These are phyloP conservation scores for Pseudotsuga menziesii DNA, from an alignment of 75 land plant species.

Conservation along the genomic window DNA sequence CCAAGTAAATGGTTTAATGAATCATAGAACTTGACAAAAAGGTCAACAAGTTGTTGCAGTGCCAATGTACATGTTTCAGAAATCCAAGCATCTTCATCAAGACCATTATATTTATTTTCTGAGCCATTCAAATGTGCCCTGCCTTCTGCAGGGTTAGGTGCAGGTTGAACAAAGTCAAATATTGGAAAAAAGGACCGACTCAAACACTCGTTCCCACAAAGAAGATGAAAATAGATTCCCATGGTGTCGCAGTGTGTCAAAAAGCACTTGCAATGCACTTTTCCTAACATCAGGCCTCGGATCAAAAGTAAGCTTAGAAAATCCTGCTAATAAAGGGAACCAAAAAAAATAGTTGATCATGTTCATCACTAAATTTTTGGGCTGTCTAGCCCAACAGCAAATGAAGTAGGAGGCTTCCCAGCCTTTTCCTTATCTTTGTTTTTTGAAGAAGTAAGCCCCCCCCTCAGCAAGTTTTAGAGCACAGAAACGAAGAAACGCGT, in stretches of 20 bases:
- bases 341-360: no score
- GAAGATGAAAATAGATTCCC: constrained; percentile 57
- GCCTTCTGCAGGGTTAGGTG: background rate
- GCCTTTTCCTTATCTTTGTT: constrained; percentile 19
- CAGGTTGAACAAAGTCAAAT: constrained; percentile 26
- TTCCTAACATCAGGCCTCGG: constrained; percentile 60
- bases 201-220: constrained; percentile 22
- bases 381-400: constrained; percentile 15
- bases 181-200: constrained; percentile 45
- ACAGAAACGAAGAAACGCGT: no score
- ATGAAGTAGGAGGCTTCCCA: constrained; percentile 16
- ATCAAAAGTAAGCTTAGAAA: constrained; percentile 58
- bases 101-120: constrained; percentile 3
- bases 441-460: constrained; percentile 47
- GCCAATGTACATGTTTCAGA: no score
- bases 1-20: no score
- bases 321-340: constrained; percentile 41
- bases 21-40: no score
- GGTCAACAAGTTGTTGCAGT: no score
- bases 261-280: constrained; percentile 66
- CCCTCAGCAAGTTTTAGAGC: no score
- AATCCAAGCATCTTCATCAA: no score
- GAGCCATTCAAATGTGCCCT: constrained; percentile 7
- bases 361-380: constrained; percentile 29
- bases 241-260: constrained; percentile 65